A percentile compares a stretch with the other conserved stretches of the same genome.
Evolutionary conservation across 768 basidiomycete species (phyloP).

Genomic region (Erythrobasidium yunnanense): DNA sequence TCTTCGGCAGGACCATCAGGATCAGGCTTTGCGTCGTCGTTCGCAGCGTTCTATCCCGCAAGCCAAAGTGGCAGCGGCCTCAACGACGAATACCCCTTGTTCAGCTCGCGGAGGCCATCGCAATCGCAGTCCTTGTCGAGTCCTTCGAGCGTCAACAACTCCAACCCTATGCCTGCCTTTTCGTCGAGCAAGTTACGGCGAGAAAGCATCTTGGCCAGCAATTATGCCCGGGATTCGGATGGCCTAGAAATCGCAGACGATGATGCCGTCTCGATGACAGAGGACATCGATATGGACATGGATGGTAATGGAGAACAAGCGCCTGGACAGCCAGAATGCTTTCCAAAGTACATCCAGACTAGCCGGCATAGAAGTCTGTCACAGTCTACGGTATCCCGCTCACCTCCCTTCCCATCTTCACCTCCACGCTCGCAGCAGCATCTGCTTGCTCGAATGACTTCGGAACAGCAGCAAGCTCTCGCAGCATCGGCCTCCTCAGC

Average conservation of each 20-base stretch:
- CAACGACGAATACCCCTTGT: constrained; percentile 8
- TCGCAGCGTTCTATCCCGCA: constrained; percentile 6
- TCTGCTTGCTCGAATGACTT: constrained; percentile 14
- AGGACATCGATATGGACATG: background rate
- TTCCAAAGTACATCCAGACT: background rate
- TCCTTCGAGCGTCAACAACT: background rate
- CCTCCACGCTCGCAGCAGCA: background rate
- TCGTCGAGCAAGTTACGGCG: background rate
- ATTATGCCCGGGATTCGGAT: background rate
- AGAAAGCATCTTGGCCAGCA: background rate
- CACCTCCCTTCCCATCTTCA: background rate
- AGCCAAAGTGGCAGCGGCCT: background rate
- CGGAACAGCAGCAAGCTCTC: constrained; percentile 18
- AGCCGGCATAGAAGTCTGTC: background rate
- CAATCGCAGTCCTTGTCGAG: background rate
- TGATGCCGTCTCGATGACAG: background rate
- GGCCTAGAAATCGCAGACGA: background rate
- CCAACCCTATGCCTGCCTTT: background rate
- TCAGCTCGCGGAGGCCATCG: background rate
- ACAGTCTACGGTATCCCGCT: background rate
- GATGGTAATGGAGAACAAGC: background rate
- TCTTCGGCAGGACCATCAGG: background rate
- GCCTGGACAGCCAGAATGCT: background rate
- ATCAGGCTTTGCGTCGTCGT: constrained; percentile 3
- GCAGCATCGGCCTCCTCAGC: constrained; percentile 6